These are phyloP conservation scores for Cystobasidium tubakii DNA, from an alignment of 768 basidiomycete genomes.

Conservation along the genomic window DNA sequence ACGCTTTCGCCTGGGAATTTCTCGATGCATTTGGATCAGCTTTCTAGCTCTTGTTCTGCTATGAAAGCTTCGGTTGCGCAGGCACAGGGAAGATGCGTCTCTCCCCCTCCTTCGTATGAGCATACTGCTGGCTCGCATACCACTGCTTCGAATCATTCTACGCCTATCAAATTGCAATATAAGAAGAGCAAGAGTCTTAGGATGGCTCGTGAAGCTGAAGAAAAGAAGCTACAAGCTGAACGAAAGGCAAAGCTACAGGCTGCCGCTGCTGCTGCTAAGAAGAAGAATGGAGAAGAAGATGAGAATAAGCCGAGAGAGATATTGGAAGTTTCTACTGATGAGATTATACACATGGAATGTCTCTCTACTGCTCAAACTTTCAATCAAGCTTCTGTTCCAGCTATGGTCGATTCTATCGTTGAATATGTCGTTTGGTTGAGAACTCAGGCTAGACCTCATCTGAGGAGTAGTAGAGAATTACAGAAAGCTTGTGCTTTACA, in stretches of 20 bases:
- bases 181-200: slow-evolving; percentile 32
- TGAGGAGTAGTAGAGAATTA: slow-evolving; percentile 7
- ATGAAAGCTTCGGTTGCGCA: background rate
- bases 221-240: background rate
- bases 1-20: background rate
- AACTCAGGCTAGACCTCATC: slow-evolving; percentile 37
- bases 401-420: slow-evolving; percentile 40
- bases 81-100: background rate
- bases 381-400: slow-evolving; percentile 5
- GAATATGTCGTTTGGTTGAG: slow-evolving; percentile 45
- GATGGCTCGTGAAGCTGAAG: slow-evolving; percentile 26
- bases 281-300: background rate
- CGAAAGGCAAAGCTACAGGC: background rate
- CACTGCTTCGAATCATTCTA: slow-evolving; percentile 9
- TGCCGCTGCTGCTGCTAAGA: slow-evolving; percentile 5
- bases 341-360: slow-evolving; percentile 46
- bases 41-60: background rate
- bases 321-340: slow-evolving; percentile 21
- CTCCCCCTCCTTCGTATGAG: background rate
- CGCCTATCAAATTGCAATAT: slow-evolving; percentile 18
- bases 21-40: background rate
- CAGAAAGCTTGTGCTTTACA: background rate
- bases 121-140: background rate
- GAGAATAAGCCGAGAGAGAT: slow-evolving; percentile 12
- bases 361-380: slow-evolving; percentile 39